Conservation (phyloP, 352 stramenopile genomes). For the Pythium coloratum region DNA sequence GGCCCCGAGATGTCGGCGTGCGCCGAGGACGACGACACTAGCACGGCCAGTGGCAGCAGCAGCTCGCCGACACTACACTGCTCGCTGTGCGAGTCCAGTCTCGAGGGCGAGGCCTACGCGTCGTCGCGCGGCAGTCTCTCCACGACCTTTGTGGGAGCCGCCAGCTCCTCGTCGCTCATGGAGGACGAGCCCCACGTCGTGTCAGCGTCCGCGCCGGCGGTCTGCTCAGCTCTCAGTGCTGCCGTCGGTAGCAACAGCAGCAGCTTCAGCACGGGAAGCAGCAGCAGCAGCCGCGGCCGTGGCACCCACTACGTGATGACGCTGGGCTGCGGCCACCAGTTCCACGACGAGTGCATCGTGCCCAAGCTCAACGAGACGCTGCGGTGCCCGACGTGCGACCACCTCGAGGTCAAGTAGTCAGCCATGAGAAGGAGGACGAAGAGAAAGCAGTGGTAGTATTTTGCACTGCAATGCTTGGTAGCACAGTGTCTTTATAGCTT, state of each 20-base stretch:
- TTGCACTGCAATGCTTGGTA: not conserved
- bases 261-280: not conserved
- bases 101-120: slow-evolving; percentile 46
- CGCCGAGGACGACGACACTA: slow-evolving; percentile 34
- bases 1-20: slow-evolving; percentile 20
- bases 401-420: slow-evolving; percentile 35
- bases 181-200: slow-evolving; percentile 30
- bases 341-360: slow-evolving; percentile 86
- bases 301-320: slow-evolving; percentile 67
- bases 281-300: slow-evolving; percentile 5
- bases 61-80: slow-evolving; percentile 24
- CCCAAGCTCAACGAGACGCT: slow-evolving; percentile 73
- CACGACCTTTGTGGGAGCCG: not conserved
- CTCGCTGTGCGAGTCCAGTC: slow-evolving; percentile 40
- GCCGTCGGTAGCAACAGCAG: not conserved
- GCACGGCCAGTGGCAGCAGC: slow-evolving; percentile 27
- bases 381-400: slow-evolving; percentile 62
- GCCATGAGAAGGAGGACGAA: not conserved
- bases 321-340: slow-evolving; percentile 72
- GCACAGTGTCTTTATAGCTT: slow-evolving; percentile 2
- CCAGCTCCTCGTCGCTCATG: slow-evolving; percentile 21
- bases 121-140: slow-evolving; percentile 20
- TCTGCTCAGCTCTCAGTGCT: slow-evolving; percentile 18
- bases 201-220: slow-evolving; percentile 15
- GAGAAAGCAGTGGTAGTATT: not conserved